These are phyloP conservation scores for Amesomyces nigricolor DNA, from an alignment of 2,329 filamentous ascomycete species.

Conservation along the genomic window DNA sequence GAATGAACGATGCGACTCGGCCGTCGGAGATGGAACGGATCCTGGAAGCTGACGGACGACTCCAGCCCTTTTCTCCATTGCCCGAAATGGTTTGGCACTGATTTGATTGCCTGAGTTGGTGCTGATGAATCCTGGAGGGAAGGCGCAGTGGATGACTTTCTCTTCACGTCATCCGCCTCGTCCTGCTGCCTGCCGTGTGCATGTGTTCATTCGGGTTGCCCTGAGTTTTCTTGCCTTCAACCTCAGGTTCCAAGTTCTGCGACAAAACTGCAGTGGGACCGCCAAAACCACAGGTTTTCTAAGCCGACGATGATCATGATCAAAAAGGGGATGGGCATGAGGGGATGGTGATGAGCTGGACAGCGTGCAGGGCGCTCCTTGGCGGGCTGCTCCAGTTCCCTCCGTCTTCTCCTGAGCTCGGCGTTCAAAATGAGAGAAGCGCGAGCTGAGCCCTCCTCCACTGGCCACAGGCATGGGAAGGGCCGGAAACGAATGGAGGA, in stretches of 20 bases:
- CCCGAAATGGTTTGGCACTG: constrained; percentile 10
- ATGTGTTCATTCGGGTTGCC: background rate
- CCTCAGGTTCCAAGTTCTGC: too few relatives aligned
- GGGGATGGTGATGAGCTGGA: background rate
- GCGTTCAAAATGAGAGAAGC: background rate
- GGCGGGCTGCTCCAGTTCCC: background rate
- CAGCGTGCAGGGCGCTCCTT: background rate
- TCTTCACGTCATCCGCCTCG: background rate
- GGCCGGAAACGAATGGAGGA: constrained; percentile 8
- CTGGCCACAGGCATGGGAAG: background rate
- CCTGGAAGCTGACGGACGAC: background rate
- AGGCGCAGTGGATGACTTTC: constrained; percentile 10
- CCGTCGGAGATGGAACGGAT: background rate
- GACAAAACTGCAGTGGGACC: too few relatives aligned
- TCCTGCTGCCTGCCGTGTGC: background rate
- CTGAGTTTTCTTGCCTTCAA: background rate
- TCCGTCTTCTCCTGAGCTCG: constrained; percentile 3
- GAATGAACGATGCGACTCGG: constrained; percentile 16
- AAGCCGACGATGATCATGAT: background rate
- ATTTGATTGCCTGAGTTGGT: background rate
- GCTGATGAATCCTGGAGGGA: background rate
- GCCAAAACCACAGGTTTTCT: too few relatives aligned
- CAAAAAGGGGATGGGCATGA: background rate
- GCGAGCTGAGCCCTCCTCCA: background rate
- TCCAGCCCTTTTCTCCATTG: constrained; percentile 3